Conservation (phyloP, 2,329 filamentous ascomycete species). For the Colletotrichum sp. region DNA sequence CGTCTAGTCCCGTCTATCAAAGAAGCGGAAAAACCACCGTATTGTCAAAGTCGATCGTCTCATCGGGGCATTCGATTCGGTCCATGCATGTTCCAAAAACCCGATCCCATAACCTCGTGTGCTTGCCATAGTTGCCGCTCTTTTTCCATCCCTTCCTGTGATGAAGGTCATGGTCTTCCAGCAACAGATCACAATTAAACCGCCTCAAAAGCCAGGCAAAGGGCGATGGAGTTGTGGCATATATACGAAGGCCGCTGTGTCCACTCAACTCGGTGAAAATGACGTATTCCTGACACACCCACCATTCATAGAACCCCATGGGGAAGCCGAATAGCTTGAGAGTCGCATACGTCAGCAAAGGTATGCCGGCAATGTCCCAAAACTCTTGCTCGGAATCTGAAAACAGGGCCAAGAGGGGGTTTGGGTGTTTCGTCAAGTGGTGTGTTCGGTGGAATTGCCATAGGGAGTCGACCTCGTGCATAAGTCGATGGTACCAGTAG, state of each 20-base stretch:
- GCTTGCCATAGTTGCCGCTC: constrained; percentile 42
- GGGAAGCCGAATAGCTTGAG: constrained; percentile 38
- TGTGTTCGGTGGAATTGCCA: constrained; percentile 50
- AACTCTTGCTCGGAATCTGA: constrained; percentile 46
- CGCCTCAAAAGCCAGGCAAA: constrained; percentile 35
- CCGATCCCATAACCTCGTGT: constrained; percentile 39
- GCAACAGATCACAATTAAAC: constrained; percentile 37
- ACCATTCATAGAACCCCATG: constrained; percentile 52
- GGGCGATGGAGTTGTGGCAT: constrained; percentile 34
- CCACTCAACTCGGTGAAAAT: constrained; percentile 42
- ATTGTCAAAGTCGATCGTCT: constrained; percentile 34
- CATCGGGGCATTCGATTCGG: constrained; percentile 35
- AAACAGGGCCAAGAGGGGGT: constrained; percentile 43
- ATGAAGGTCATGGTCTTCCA: constrained; percentile 48
- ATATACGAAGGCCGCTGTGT: constrained; percentile 42
- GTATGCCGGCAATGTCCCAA: constrained; percentile 45
- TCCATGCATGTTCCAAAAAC: constrained; percentile 38
- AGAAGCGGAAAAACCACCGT: constrained; percentile 30
- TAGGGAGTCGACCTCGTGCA: constrained; percentile 42
- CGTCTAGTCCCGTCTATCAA: neutral
- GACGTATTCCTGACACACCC: constrained; percentile 48
- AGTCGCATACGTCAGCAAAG: constrained; percentile 39
- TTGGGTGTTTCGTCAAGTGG: constrained; percentile 49
- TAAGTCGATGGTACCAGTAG: constrained; percentile 45
- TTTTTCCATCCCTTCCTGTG: constrained; percentile 41